These are phyloP conservation scores for Fusarium irregulare DNA, from an alignment of 2,329 filamentous ascomycete species.

Conservation along the genomic window DNA sequence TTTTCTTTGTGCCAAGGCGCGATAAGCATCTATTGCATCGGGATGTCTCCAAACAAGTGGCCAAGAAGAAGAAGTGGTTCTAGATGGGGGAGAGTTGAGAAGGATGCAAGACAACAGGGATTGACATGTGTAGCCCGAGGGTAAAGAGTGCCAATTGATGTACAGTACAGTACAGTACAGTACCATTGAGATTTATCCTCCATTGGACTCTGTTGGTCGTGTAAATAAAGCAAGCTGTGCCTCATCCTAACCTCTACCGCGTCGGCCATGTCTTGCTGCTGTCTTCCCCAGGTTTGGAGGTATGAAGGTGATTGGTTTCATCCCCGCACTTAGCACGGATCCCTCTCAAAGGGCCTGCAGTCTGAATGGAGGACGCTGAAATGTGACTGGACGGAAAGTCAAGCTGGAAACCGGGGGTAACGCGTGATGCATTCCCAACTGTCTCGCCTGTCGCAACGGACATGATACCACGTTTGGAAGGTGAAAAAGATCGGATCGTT, in stretches of 20 bases:
- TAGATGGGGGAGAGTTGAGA: conserved; percentile 7
- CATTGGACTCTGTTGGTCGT: background rate
- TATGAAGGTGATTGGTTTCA: background rate
- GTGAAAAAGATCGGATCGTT: conserved; percentile 35
- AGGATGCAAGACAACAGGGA: background rate
- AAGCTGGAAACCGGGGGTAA: background rate
- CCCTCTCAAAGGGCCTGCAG: background rate
- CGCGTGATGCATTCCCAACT: conserved; percentile 26
- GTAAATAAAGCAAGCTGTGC: conserved; percentile 11
- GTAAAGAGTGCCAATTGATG: background rate
- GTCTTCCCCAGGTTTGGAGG: conserved; percentile 5
- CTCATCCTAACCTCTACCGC: background rate
- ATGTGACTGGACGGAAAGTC: background rate
- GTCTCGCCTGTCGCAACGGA: conserved; percentile 17
- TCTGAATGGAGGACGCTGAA: background rate
- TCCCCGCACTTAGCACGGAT: conserved; percentile 36
- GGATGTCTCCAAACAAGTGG: background rate
- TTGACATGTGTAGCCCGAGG: background rate
- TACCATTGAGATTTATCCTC: background rate
- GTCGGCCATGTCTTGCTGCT: background rate
- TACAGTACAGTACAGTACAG: background rate
- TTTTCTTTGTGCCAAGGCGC: conserved; percentile 25
- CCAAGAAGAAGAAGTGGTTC: conserved; percentile 7
- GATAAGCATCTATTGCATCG: conserved; percentile 22
- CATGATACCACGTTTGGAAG: conserved; percentile 40